Conservation (phyloP, 805 yeast species). For the Hanseniaspora jakobsenii region DNA sequence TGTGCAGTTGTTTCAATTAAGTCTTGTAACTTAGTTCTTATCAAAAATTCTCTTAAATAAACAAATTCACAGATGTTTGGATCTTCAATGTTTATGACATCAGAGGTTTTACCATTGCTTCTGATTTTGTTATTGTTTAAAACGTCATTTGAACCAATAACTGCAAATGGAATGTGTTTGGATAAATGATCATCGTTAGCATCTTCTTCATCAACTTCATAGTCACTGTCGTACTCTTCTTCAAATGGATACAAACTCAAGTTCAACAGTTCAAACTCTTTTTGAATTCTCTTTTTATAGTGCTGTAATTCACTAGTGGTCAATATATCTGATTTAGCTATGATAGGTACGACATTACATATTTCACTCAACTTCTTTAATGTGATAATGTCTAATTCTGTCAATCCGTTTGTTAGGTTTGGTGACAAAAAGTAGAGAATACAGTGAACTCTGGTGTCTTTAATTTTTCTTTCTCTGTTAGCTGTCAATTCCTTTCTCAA, state of each 20-base stretch:
- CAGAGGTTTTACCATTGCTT: constrained; percentile 83
- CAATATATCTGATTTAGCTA: constrained; percentile 84
- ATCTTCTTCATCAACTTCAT: constrained; percentile 59
- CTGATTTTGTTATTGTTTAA: constrained; percentile 50
- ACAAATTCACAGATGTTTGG: constrained; percentile 92
- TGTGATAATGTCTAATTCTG: constrained; percentile 69
- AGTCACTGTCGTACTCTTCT: constrained; percentile 25
- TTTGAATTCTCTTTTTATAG: constrained; percentile 65
- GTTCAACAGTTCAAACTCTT: constrained; percentile 59
- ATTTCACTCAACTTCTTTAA: constrained; percentile 76
- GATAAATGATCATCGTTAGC: constrained; percentile 63
- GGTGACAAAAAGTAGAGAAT: constrained; percentile 86
- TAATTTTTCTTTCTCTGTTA: constrained; percentile 69
- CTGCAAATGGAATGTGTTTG: constrained; percentile 80
- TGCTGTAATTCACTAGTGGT: constrained; percentile 72
- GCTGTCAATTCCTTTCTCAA: constrained; percentile 91
- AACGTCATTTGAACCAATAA: constrained; percentile 54
- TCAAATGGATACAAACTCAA: constrained; percentile 80
- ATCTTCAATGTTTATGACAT: constrained; percentile 77
- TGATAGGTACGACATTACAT: constrained; percentile 87
- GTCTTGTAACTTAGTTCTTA: constrained; percentile 91
- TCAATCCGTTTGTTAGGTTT: constrained; percentile 66
- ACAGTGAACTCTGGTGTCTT: constrained; percentile 88
- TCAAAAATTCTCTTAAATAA: constrained; percentile 82
- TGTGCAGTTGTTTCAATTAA: constrained; percentile 83